These are phyloP conservation scores for Laguncularia racemosa DNA, from an alignment of 345 rosid species.

Conservation along the genomic window DNA sequence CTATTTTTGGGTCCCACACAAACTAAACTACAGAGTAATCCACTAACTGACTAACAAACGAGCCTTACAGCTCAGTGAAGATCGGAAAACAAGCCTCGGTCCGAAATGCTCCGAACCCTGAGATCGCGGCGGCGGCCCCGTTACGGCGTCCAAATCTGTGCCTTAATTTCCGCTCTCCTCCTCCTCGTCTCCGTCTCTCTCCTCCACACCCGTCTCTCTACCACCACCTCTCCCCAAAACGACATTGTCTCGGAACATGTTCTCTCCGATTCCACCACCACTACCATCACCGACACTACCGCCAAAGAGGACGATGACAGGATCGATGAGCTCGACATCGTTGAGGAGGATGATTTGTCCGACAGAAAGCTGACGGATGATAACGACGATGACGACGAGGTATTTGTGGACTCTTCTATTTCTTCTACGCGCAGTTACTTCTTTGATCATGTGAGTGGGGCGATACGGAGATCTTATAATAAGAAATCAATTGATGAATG, in stretches of 20 bases:
- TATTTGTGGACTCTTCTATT: constrained; percentile 21
- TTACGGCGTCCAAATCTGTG: constrained; percentile 68
- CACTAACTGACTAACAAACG: too few species aligned
- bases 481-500: constrained; percentile 78
- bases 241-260: constrained; percentile 34
- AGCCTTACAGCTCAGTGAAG: too few species aligned
- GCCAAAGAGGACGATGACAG: constrained; percentile 31
- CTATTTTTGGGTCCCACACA: too few species aligned
- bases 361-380: constrained; percentile 10
- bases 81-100: too few species aligned
- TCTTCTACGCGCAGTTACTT: constrained; percentile 48
- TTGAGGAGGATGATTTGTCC: constrained; percentile 23
- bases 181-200: constrained; percentile 82
- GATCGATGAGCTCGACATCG: constrained; percentile 77
- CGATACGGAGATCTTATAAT: constrained; percentile 45
- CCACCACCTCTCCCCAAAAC: constrained; percentile 20
- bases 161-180: constrained; percentile 62
- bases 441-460: constrained; percentile 66
- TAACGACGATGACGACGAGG: constrained; percentile 29
- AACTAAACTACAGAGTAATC: too few species aligned
- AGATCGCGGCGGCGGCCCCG: constrained; percentile 80
- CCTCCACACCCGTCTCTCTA: constrained; percentile 78
- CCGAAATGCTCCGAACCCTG: constrained; percentile 30
- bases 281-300: constrained; percentile 23
- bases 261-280: constrained; percentile 50